Evolutionary conservation across 441 rosid species (phyloP), one percentile per base, ranked within the genome.

Genomic region (Hura crepitans): DNA sequence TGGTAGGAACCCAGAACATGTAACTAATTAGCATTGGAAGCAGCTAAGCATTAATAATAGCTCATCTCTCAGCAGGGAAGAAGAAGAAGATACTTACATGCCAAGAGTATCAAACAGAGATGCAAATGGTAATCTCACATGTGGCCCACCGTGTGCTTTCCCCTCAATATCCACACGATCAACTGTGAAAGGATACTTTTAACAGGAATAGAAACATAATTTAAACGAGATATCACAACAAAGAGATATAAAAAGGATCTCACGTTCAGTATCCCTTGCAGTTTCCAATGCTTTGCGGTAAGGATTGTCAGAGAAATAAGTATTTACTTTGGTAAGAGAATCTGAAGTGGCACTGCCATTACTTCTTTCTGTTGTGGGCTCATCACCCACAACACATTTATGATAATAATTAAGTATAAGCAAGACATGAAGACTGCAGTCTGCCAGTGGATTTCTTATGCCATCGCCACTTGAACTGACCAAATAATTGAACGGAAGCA

Each of bases 81-180:
- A 51, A 47, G 6, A 37, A 64, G 62, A 51, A 43, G 43, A 47
- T 23, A 81, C 97, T 87, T 82, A 96, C 99, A 82, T 85, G 83
- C 98, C 96, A 65, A 96, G 96, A 69, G 98, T 88, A 74, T 92
- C 98, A 80, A 89, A 96, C 45, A 96, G 81, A 49, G 97, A 83
- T 57, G 98, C 98, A 83, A 92, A 92, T 20, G 98, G 96, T 69
- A 96, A 66, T 78, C 90, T 86, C 84, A 89, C 92, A 42, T 79
- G 80, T 45, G 76, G 84, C 55, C 91, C 90, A 78, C 74, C 66
- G 54, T 75, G 80, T 63, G 86, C 82, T 81, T 85, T 88, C 70
- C 88, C 95, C 77, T 96, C 98, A 53, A 91, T 77, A 82, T 96
- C 97, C 23, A 79, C 85, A 72, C 86, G 96, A 75, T 93, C 93